A percentile compares a stretch with the other conserved stretches of the same genome.
These are phyloP conservation scores for Tylopilus subfusipes DNA, from an alignment of 768 basidiomycete genomes.

Conservation along the genomic window DNA sequence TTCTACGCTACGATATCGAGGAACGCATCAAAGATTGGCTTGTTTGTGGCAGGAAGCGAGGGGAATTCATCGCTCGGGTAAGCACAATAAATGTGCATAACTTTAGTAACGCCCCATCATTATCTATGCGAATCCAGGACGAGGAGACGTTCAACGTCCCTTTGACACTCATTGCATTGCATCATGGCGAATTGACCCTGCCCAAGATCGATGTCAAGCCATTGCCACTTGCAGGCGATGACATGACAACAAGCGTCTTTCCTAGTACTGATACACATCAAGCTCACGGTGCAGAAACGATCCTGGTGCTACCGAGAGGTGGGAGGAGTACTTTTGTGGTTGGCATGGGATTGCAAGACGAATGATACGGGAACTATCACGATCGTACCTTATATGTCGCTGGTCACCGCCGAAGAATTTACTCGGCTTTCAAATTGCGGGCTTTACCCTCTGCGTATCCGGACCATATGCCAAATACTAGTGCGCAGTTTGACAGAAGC, in stretches of 20 bases:
- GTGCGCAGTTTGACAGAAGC: constrained; percentile 44
- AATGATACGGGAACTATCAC: constrained; percentile 8
- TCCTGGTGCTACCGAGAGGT: constrained; percentile 79
- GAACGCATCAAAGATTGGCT: constrained; percentile 85
- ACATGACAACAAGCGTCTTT: constrained; percentile 55
- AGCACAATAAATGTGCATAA: constrained; percentile 17
- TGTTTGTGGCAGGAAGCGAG: constrained; percentile 83
- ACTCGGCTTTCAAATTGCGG: background rate
- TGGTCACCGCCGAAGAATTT: background rate
- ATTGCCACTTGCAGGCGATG: constrained; percentile 47
- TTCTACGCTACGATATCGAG: constrained; percentile 77
- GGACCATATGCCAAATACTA: constrained; percentile 56
- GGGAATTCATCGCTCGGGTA: constrained; percentile 75
- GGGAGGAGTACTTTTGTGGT: constrained; percentile 80
- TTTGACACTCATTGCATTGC: constrained; percentile 81
- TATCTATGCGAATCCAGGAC: constrained; percentile 43
- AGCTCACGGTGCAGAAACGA: constrained; percentile 75
- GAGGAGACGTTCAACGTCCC: constrained; percentile 54
- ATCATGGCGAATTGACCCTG: constrained; percentile 74
- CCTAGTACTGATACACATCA: constrained; percentile 80
- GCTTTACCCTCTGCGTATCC: constrained; percentile 42
- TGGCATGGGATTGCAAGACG: constrained; percentile 52
- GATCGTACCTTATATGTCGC: background rate
- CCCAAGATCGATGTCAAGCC: constrained; percentile 70
- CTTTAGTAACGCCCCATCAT: background rate